Evolutionary conservation across 1,139 yeast genomes (phyloP), one percentile per base, ranked within the genome.

Genomic region (Suhomyces choctaworum): DNA sequence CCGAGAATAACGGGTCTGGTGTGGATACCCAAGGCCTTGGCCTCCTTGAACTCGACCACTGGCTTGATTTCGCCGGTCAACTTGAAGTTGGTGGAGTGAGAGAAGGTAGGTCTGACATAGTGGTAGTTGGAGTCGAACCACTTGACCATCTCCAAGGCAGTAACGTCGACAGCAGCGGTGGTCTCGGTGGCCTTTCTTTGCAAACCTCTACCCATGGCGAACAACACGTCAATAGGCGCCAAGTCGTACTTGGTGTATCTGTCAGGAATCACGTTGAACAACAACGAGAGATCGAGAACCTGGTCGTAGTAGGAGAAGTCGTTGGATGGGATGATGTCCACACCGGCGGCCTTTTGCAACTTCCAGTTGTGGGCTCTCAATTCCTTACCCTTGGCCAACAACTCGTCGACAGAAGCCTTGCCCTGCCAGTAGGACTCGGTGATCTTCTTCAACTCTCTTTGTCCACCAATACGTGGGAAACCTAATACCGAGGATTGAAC

Each of bases 181-280:
- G 90, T 64, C 54, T 85, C 96, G 51, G 94, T 85, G 52, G 95
- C 96, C 71, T 85, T 82, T 74, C 94, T 87, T 78, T 94, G 98
- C 66, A 92, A 80, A 82, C 98, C 98, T 81, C 98, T 89, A 71
- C 97, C 98, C 98, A 92, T 94, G 61, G 98, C 98, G 66, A 92
- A 92, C 61, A 87, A 74, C 48, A 89, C 88, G 70, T 92, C 98
- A 57, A 92, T 77, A 65, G 90, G 83, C 49, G 90, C 81, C 64
- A 92, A 80, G 60, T 84, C 80, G 73, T 77, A 87, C 78, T 92
- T 86, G 71, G 90, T 76, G 84, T 92, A 92, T 73, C 97, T 85
- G 57, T 87, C 95, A 62, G 98, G 98, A 62, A 92, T 80, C 53
- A 83, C 97, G 62, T 92, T 92, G 83, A 92, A 89, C 62, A 92